Evolutionary conservation across 495 filamentous ascomycete genomes (phyloP), one percentile per base, ranked within the genome.

Genomic region (Penicillium herquei): DNA sequence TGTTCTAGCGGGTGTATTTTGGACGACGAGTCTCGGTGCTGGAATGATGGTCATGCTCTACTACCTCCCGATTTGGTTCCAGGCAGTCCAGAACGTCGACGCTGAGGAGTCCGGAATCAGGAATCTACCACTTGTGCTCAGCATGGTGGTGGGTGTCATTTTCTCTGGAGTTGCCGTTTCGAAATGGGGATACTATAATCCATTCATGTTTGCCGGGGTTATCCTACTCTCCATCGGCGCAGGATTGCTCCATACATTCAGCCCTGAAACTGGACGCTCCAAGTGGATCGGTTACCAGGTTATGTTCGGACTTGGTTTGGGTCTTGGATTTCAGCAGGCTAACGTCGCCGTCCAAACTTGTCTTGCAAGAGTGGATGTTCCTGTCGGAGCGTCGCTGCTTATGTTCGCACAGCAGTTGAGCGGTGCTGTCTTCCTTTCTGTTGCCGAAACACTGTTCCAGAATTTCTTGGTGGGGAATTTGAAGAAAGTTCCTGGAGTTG

Each of bases 61-160:
- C 33, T 54, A 47, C 41, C 63, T 91, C 10, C 87, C 89, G 0
- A 83, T 90, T 54, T 92, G 84, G 83, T 91, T 92, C 75, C 89
- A 92, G 66, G 81, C 86, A 8, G 81, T 92, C 62, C 81, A 88
- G 63, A 80, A 77, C 35, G 78, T 78, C 2, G 70, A 68, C 2
- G 86, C 88, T 12, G 78, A 81, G 11, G 60, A 77, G 16, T 87
- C 84, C 3, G 89, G 89, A 37, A 84, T 91, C 56, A 76, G 77
- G 56, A 84, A 81, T 56, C 69, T 92, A 12, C 88, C 89, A 0
- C 74, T 87, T 61, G 75, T 91, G 7, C 66, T 90, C 7, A 61
- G 68, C 7, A 79, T 85, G 11, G 39, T 89, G 14, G 57, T 78
- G 17, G 80, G 79, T 4, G 16, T n/a, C 7, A 31, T 54, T 6